phyloP scores from a whole-genome alignment of 129 eudicot species.

The Escallonia herrerae region DNA sequence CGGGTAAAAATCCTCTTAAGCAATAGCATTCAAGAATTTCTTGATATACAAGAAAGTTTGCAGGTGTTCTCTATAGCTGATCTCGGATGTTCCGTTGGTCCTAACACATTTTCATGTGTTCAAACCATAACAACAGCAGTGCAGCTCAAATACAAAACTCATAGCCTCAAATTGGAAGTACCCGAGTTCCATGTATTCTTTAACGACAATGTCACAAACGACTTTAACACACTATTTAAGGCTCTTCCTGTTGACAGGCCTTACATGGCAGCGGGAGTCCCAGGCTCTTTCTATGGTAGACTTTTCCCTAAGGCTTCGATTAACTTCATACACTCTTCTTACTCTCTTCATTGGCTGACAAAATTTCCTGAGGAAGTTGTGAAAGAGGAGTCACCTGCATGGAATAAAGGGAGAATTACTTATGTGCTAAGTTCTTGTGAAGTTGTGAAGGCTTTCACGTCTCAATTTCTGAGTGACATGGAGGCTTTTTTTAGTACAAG shows the following conservation, averaged over 20 bases:
- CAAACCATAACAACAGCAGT: slow-evolving; percentile 2
- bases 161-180: not conserved
- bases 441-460: slow-evolving; percentile 6
- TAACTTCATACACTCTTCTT: slow-evolving; percentile 16
- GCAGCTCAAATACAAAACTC: slow-evolving; percentile 4
- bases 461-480: not conserved
- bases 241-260: slow-evolving; percentile 15
- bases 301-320: slow-evolving; percentile 18
- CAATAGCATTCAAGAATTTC: not conserved
- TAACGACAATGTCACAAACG: not conserved
- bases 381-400: not conserved
- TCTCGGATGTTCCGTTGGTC: slow-evolving; percentile 22
- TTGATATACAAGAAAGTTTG: not conserved
- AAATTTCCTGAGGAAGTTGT: slow-evolving; percentile 1
- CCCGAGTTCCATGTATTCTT: slow-evolving; percentile 7
- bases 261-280: slow-evolving; percentile 15
- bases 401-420: slow-evolving; percentile 6
- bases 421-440: not conserved
- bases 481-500: not conserved
- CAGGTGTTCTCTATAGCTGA: slow-evolving; percentile 10
- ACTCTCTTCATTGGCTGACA: slow-evolving; percentile 20
- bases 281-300: slow-evolving; percentile 15
- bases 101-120: slow-evolving; percentile 14
- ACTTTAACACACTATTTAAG: slow-evolving; percentile 11
- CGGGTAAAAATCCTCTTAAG: not conserved